Evolutionary conservation across 2,329 filamentous ascomycete species (phyloP).

Genomic region (Calcarisporium arbuscula): DNA sequence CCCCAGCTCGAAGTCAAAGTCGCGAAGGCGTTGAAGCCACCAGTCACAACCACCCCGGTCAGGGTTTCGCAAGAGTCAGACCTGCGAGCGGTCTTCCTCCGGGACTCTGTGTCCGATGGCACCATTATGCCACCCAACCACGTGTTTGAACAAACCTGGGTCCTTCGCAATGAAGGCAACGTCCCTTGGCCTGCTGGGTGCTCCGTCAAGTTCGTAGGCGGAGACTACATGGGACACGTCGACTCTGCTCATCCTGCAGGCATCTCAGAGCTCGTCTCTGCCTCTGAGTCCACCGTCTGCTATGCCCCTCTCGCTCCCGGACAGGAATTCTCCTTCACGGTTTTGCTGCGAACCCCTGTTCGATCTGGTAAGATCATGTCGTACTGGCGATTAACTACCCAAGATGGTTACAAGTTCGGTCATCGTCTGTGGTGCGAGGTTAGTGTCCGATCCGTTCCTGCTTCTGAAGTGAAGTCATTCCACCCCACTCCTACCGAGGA

Average conservation of each 20-base stretch:
- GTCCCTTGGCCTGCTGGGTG: slow-evolving; percentile 81
- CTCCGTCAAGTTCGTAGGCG: slow-evolving; percentile 84
- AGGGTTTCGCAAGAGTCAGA: slow-evolving; percentile 20
- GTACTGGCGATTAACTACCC: slow-evolving; percentile 89
- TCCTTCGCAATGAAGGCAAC: slow-evolving; percentile 76
- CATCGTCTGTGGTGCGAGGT: slow-evolving; percentile 96
- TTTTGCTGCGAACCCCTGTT: slow-evolving; percentile 73
- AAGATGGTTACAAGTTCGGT: slow-evolving; percentile 76
- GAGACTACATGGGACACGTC: slow-evolving; percentile 93
- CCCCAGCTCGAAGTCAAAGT: slow-evolving; percentile 14
- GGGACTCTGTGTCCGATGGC: slow-evolving; percentile 74
- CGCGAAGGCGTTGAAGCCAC: slow-evolving; percentile 12
- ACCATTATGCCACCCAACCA: slow-evolving; percentile 63
- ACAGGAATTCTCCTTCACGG: slow-evolving; percentile 72
- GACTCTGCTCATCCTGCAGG: slow-evolving; percentile 75
- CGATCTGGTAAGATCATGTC: slow-evolving; percentile 78
- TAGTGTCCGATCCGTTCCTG: slow-evolving; percentile 48
- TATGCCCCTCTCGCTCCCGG: slow-evolving; percentile 63
- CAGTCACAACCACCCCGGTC: slow-evolving; percentile 18
- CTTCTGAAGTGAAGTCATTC: slow-evolving; percentile 20
- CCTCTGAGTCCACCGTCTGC: slow-evolving; percentile 77
- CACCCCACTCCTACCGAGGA: slow-evolving; percentile 12
- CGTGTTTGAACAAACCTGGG: slow-evolving; percentile 86
- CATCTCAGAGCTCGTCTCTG: slow-evolving; percentile 66
- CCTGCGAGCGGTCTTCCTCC: slow-evolving; percentile 58